Evolutionary conservation across 1,139 yeast species (phyloP).

Genomic region (Pichia sp.): DNA sequence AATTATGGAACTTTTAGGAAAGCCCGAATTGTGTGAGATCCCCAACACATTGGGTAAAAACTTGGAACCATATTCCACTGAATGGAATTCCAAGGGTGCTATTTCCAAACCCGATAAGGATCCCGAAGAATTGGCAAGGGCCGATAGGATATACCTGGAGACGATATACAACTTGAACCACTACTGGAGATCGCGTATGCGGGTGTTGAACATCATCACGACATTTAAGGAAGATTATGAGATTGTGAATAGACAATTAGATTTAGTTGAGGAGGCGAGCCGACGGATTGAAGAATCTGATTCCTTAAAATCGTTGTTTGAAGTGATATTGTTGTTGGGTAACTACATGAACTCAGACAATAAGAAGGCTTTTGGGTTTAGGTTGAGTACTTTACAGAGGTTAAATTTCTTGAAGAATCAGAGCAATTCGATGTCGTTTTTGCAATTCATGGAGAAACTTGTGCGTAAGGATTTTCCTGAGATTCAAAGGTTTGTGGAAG

Average conservation of each 20-base stretch:
- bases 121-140: constrained; percentile 64
- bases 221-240: constrained; percentile 64
- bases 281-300: constrained; percentile 52
- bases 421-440: constrained; percentile 68
- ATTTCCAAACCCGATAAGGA: constrained; percentile 58
- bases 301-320: constrained; percentile 59
- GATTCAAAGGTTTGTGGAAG: constrained; percentile 50
- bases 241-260: constrained; percentile 54
- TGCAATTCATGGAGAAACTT: constrained; percentile 73
- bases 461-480: constrained; percentile 64
- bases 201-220: constrained; percentile 57
- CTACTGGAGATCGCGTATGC: constrained; percentile 74
- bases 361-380: constrained; percentile 77
- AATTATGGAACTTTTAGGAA: constrained; percentile 75
- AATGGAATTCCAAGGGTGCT: constrained; percentile 37
- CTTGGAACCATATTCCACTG: constrained; percentile 63
- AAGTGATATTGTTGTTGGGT: constrained; percentile 74
- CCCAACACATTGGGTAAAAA: constrained; percentile 58
- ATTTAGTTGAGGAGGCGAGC: constrained; percentile 58
- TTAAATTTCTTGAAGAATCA: constrained; percentile 72
- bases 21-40: constrained; percentile 66
- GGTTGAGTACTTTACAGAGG: constrained; percentile 65
- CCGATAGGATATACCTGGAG: constrained; percentile 69
- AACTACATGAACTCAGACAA: constrained; percentile 77
- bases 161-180: constrained; percentile 68